phyloP scores from a whole-genome alignment of 768 basidiomycete genomes.

The Coprinopsis sp. region DNA sequence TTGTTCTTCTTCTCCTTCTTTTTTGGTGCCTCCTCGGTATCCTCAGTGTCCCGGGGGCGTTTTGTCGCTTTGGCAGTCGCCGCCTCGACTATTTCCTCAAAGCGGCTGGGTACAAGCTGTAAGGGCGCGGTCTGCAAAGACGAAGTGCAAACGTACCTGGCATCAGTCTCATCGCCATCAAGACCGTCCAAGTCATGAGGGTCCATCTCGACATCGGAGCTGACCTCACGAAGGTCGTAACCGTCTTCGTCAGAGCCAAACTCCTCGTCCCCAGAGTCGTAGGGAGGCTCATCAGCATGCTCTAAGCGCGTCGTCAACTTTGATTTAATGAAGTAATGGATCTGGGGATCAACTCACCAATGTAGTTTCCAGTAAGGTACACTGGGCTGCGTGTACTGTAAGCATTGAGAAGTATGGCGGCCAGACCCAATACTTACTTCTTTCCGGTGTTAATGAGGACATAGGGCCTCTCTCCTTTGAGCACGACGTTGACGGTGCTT shows the following conservation, averaged over 20 bases:
- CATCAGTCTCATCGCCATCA: conserved; percentile 37
- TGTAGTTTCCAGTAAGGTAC: conserved; percentile 81
- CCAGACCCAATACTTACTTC: conserved; percentile 47
- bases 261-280: conserved; percentile 35
- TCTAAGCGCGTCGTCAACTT: too few relatives aligned
- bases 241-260: conserved; percentile 51
- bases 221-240: conserved; percentile 68
- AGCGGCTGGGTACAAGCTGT: conserved; percentile 43
- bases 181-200: conserved; percentile 55
- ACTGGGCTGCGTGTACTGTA: conserved; percentile 46
- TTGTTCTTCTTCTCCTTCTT: conserved; percentile 70
- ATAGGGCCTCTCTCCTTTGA: conserved; percentile 63
- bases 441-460: conserved; percentile 71
- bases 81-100: conserved; percentile 63
- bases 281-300: conserved; percentile 51
- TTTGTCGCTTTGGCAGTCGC: conserved; percentile 51
- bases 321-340: too few relatives aligned
- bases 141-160: conserved; percentile 35
- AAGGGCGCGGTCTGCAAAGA: not conserved
- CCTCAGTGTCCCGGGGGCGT: conserved; percentile 65
- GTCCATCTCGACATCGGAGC: conserved; percentile 79
- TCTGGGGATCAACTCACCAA: conserved; percentile 43
- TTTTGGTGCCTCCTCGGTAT: conserved; percentile 23
- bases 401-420: not conserved
- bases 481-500: conserved; percentile 60